Base-by-base conservation (phyloP, 148 eudicot species). In the Fagopyrum tataricum region DNA sequence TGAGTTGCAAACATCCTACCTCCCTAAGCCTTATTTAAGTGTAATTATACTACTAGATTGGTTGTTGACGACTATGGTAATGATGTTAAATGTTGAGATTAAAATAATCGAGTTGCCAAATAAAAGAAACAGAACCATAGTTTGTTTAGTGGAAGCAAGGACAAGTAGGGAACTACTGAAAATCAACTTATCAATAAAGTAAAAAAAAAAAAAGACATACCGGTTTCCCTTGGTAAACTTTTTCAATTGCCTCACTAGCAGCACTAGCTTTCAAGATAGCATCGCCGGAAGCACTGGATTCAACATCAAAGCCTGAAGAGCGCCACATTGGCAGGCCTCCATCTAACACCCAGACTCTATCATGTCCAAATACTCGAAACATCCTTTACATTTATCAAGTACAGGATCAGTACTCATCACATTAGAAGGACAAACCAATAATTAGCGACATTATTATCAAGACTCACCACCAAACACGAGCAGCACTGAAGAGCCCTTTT, bases 381-480 rank as follows among this genome's bases (percentile, higher is more conserved):
- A 95, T 95, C 99, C 99, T 95, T 81, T 68, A 70, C 76, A 61
- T 58, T 76, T 31, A 72, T 51, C 39, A 39, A 75, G 59, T 43
- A 72, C n/a, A 71, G 20, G 55, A 66, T 72, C n/a, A 46, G 44
- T 47, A 40, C 43, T 49, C 61, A 67, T 26, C 77, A 53, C 56
- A n/a, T 40, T 6, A 73, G 44, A 76, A 71, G 56, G 44, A 64
- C 43, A 64, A 37, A 31, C 68, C 42, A 64, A 70, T 31, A 70
- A 11, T 70, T 7, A 70, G 51, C 48, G 18, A 43, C 14, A 69
- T 42, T 21, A 70, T 46, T 18, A 26, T 23, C 72, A 42, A 43
- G 72, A 79, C 97, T 85, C 74, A 95, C 99, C 97, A 95, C 99
- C 99, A 95, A 82, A 90, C 99, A 86, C 99, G 93, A 68, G 99